These are phyloP conservation scores for Coemansia sp. DNA, from an alignment of 192 early-diverging fungal genomes.

Conservation along the genomic window DNA sequence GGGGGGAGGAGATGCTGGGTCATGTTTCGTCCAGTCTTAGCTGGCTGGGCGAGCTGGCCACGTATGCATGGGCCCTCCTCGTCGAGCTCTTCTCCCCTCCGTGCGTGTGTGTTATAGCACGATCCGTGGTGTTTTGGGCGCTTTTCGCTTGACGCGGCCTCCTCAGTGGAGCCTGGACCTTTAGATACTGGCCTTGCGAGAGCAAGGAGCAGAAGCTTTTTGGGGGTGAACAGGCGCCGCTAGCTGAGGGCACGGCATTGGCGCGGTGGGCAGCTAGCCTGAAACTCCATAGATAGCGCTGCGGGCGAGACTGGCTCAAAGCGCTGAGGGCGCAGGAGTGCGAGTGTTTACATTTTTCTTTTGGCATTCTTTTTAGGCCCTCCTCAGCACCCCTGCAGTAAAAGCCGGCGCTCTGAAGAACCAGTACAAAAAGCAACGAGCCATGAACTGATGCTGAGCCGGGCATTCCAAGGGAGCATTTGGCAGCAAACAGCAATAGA, in stretches of 20 bases:
- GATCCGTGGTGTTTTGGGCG: background rate
- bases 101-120: background rate
- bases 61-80: conserved; percentile 6
- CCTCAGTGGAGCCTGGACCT: background rate
- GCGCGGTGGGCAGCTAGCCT: background rate
- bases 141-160: conserved; percentile 7
- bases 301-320: background rate
- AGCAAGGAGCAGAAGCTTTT: conserved; percentile 16
- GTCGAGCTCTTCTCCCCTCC: background rate
- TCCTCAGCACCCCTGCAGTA: background rate
- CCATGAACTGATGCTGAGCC: conserved; percentile 20
- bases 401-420: background rate
- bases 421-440: conserved; percentile 29
- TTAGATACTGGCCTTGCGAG: conserved; percentile 11
- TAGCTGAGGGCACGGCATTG: conserved; percentile 6
- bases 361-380: conserved; percentile 41
- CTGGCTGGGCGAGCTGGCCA: conserved; percentile 6
- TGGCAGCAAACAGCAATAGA: conserved; percentile 1
- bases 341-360: conserved; percentile 33
- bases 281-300: background rate
- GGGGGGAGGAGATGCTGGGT: conserved; percentile 1
- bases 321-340: background rate
- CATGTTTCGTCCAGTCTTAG: background rate
- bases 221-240: background rate
- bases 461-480: background rate